phyloP scores from a whole-genome alignment of 139 green algal genomes.

The Penium margaritaceum region DNA sequence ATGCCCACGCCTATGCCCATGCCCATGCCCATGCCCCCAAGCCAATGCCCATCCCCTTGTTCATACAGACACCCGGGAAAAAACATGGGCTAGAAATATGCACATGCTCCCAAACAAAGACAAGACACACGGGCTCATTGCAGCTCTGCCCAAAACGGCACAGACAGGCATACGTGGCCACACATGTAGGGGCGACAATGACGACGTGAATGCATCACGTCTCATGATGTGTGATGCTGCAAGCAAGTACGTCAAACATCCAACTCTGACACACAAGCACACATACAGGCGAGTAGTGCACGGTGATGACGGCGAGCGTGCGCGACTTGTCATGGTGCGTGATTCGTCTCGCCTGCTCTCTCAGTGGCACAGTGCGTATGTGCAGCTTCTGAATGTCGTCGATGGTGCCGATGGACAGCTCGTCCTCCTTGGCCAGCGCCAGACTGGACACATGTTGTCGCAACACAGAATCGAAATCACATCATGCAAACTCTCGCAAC shows the following conservation, averaged over 20 bases:
- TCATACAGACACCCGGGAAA: no score
- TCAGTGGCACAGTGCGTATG: conserved; percentile 75
- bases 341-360: conserved; percentile 84
- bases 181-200: not conserved
- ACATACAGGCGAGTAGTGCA: conserved; percentile 22
- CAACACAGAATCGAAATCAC: no score
- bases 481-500: no score
- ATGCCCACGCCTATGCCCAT: no score
- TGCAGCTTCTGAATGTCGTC: conserved; percentile 95
- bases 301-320: conserved; percentile 53
- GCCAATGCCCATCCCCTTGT: no score
- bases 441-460: no score
- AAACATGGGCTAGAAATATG: no score
- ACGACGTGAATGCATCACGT: not conserved
- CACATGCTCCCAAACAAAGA: no score
- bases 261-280: no score
- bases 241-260: no score
- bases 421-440: conserved; percentile 58
- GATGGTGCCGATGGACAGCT: conserved; percentile 78
- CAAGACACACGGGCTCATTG: no score
- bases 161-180: not conserved
- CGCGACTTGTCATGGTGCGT: conserved; percentile 58
- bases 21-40: no score
- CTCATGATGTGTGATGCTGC: not conserved
- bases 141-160: not conserved